A percentile compares a stretch with the other conserved stretches of the same genome.
These are phyloP conservation scores for Malassezia slooffiae DNA, from an alignment of 1,284 basidiomycete genomes.

Conservation along the genomic window DNA sequence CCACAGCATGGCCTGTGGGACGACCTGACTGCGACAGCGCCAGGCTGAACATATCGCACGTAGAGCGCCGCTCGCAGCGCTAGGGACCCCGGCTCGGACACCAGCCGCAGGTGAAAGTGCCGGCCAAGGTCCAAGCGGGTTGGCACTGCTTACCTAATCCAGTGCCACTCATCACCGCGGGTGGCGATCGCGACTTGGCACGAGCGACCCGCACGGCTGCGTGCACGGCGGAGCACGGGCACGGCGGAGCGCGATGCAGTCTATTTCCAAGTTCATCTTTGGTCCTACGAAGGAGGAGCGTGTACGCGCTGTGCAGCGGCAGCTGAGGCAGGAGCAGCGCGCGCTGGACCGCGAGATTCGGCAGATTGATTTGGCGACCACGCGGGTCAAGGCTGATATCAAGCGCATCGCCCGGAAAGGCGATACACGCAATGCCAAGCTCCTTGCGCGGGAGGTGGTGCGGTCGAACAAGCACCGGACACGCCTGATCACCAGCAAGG, in stretches of 20 bases:
- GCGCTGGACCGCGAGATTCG: conserved; percentile 36
- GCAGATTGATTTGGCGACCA: conserved; percentile 70
- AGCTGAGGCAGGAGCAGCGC: conserved; percentile 38
- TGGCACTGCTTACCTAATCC: no score
- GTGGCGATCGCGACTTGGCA: no score
- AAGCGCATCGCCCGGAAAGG: conserved; percentile 85
- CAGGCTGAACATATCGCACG: no score
- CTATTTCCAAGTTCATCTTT: conserved; percentile 79
- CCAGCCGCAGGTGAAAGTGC: no score
- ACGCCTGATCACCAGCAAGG: conserved; percentile 80
- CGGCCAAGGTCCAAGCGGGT: no score
- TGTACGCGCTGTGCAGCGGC: conserved; percentile 33
- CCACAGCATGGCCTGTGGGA: no score
- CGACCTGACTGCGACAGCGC: no score
- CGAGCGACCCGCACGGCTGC: no score
- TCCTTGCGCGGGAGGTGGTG: conserved; percentile 87
- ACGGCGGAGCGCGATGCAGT: conserved; percentile 63
- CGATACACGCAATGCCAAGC: conserved; percentile 80
- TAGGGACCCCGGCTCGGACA: no score
- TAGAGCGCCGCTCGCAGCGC: no score
- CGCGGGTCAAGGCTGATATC: conserved; percentile 68
- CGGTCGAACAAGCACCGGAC: conserved; percentile 89
- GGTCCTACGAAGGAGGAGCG: conserved; percentile 72
- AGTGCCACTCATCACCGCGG: no score
- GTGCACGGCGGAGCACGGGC: no score